Base-by-base conservation (phyloP, 1,284 basidiomycete genomes). In the Austroboletus rostrupii region DNA sequence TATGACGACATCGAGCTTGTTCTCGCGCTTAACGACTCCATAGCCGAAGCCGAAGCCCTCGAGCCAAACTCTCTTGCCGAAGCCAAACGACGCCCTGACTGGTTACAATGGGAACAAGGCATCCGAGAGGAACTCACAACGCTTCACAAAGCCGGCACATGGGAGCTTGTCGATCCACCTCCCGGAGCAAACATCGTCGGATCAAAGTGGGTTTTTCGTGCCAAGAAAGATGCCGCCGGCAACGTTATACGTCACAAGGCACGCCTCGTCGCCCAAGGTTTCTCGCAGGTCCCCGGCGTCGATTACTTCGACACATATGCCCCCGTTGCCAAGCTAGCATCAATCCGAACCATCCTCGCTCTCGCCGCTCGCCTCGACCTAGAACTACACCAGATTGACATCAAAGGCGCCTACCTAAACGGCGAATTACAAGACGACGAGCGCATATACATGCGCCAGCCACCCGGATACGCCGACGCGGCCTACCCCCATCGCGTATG, bases 181-280 rank as follows among this genome's bases (percentile, higher is more conserved):
- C 1, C 9, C 0, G 50, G 42, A 0, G 31, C 35, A 0, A 59
- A 61, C 10, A 7, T 62, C 0, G 43, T 66, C 0, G 54, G 61
- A 4, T 59, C 48, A 1, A 60, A 58, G 9, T 75, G 71, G 70
- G 70, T 74, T 1, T 73, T 70, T 52, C 55, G 52, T 10, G 45
- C 58, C 7, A 67, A 65, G 20, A 70, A 69, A 35, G 55, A 65
- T 20, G 55, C 69, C 2, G 52, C 56, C 3, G 57, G 70, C 0
- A 60, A 67, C 1, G 37, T 71, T 13, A 43, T 60, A 13, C 53
- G 61, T 3, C 61, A 66, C 57, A 77, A 77, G 41, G 74, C 68
- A 0, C 50, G 65, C 1, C 62, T 77, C 0, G 66, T 76, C 0
- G 71, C 71, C 0, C 65, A 71, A n/a, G n/a, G n/a, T n/a, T n/a